phyloP scores from a whole-genome alignment of 148 eudicot genomes.

The Vaccinium vitisidaea region DNA sequence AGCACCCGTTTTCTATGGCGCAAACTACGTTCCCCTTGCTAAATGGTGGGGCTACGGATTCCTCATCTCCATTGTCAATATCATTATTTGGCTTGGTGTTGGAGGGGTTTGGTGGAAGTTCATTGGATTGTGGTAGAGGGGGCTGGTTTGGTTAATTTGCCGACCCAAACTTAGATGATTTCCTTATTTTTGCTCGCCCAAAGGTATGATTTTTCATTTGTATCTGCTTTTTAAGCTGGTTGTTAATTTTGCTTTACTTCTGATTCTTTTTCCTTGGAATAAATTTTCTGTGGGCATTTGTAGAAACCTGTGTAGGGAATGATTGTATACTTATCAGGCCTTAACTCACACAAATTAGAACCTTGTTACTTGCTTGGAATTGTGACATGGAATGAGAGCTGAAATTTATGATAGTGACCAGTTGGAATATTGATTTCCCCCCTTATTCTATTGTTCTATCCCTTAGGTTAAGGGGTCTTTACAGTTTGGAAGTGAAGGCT shows the following conservation, averaged over 20 bases:
- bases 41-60: constrained; percentile 98
- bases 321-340: constrained; percentile 10
- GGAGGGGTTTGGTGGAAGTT: constrained; percentile 98
- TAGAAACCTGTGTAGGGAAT: constrained; percentile 16
- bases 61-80: constrained; percentile 74
- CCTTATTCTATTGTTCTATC: not conserved
- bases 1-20: constrained; percentile 93
- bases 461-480: not conserved
- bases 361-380: constrained; percentile 6
- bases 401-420: not conserved
- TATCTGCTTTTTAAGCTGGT: constrained; percentile 3
- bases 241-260: not conserved
- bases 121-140: constrained; percentile 77
- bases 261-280: constrained; percentile 19
- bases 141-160: constrained; percentile 20
- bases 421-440: not conserved
- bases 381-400: constrained; percentile 19
- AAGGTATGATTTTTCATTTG: constrained; percentile 8
- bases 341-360: constrained; percentile 12
- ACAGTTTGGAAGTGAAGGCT: not conserved
- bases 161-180: constrained; percentile 14
- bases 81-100: constrained; percentile 93
- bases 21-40: constrained; percentile 86
- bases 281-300: constrained; percentile 17
- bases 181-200: not conserved